A percentile compares a stretch with the other conserved stretches of the same genome.
Conservation (phyloP, 495 filamentous ascomycete genomes). For the Lepidopterella palustris region DNA sequence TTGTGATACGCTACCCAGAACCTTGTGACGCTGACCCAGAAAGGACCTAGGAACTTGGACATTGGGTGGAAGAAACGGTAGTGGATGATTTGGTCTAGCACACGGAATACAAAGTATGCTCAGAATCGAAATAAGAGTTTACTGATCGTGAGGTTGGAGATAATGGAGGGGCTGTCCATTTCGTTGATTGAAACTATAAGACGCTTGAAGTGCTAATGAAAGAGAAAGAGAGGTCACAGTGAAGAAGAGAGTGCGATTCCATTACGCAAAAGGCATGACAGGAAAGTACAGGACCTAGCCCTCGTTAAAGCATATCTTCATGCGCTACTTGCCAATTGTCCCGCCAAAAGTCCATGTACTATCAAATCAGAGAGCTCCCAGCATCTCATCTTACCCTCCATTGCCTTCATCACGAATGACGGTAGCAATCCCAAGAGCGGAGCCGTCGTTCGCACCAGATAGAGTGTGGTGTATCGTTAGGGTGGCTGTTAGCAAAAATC, state of each 20-base stretch:
- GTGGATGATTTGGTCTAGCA: conserved; percentile 34
- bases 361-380: background rate
- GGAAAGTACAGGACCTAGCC: no score
- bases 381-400: no score
- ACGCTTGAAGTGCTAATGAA: background rate
- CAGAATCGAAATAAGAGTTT: conserved; percentile 12
- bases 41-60: conserved; percentile 47
- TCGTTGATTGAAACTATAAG: background rate
- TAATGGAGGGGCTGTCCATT: background rate
- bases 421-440: no score
- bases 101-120: conserved; percentile 10
- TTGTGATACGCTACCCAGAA: conserved; percentile 48
- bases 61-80: conserved; percentile 51
- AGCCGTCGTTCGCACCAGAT: no score
- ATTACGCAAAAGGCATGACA: no score
- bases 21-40: conserved; percentile 47
- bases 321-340: no score
- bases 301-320: no score
- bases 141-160: conserved; percentile 8
- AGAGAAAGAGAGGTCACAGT: background rate
- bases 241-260: background rate
- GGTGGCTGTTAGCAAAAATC: no score
- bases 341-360: no score
- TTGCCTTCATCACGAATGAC: no score
- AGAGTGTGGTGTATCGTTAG: no score